Percentiles rank a stretch among this genome's conserved stretches.
These are phyloP conservation scores for Claviceps humidiphila DNA, from an alignment of 2,329 filamentous ascomycete species.

Conservation along the genomic window DNA sequence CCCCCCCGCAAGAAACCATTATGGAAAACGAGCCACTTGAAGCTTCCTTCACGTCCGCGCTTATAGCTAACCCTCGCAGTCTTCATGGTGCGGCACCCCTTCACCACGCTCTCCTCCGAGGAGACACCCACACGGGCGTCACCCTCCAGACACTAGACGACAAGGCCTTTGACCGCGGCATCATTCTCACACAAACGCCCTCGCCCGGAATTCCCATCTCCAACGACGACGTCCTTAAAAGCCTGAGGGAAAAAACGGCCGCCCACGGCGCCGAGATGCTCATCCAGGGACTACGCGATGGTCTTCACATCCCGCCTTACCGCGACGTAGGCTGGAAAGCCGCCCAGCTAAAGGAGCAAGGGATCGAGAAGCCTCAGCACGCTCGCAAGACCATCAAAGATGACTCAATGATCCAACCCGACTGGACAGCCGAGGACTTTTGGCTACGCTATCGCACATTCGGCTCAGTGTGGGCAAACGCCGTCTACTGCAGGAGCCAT, in stretches of 20 bases:
- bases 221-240: constrained; percentile 27
- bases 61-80: constrained; percentile 25
- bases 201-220: constrained; percentile 41
- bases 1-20: too few species aligned
- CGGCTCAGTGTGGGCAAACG: constrained; percentile 50
- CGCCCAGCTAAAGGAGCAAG: constrained; percentile 2
- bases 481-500: constrained; percentile 15
- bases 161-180: constrained; percentile 63
- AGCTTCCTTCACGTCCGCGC: background rate
- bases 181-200: constrained; percentile 58
- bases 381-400: constrained; percentile 62
- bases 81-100: constrained; percentile 78
- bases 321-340: constrained; percentile 17
- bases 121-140: constrained; percentile 52
- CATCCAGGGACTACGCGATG: constrained; percentile 45
- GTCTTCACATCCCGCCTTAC: constrained; percentile 53
- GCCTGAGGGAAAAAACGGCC: constrained; percentile 37
- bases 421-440: constrained; percentile 41
- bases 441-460: constrained; percentile 44
- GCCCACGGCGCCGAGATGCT: constrained; percentile 59
- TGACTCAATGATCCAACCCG: constrained; percentile 45
- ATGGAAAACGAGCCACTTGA: too few species aligned
- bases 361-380: constrained; percentile 21
- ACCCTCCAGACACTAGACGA: constrained; percentile 79
- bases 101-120: constrained; percentile 64